phyloP scores from a whole-genome alignment of 345 rosid genomes.

The Populus simonii region DNA sequence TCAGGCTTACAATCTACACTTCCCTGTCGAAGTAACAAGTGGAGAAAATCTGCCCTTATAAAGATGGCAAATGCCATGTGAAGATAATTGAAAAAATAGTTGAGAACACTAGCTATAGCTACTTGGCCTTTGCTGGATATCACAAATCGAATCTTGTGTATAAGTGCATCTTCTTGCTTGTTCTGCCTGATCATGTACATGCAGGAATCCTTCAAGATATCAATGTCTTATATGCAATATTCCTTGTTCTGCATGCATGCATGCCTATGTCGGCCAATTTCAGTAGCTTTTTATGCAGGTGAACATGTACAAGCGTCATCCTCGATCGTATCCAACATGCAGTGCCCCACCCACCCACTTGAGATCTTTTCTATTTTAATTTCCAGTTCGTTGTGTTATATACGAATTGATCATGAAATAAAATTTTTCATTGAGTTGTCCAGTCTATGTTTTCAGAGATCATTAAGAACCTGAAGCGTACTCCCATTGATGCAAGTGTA shows the following conservation, averaged over 20 bases:
- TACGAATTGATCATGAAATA: background rate
- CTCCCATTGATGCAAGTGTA: background rate
- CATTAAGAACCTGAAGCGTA: background rate
- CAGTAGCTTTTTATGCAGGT: background rate
- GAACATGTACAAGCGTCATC: slow-evolving; percentile 1
- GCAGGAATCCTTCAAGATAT: slow-evolving; percentile 3
- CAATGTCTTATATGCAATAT: slow-evolving; percentile 10
- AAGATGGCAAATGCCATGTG: slow-evolving; percentile 1
- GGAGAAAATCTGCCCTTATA: slow-evolving; percentile 11
- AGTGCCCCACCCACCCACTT: background rate
- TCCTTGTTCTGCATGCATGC: slow-evolving; percentile 8
- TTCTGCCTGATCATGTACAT: slow-evolving; percentile 4
- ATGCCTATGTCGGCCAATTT: slow-evolving; percentile 22
- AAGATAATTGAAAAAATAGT: background rate
- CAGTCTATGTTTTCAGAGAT: background rate
- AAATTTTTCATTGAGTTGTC: background rate
- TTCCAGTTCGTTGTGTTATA: background rate
- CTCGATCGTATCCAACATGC: background rate
- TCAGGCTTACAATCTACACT: background rate
- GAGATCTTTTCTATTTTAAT: background rate
- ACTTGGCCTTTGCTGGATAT: background rate
- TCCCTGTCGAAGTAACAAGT: background rate
- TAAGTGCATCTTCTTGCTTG: background rate
- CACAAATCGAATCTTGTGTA: background rate
- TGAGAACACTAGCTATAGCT: background rate